Evolutionary conservation across 352 stramenopile genomes (phyloP).

Genomic region (Phytophthora fragariaefolia): DNA sequence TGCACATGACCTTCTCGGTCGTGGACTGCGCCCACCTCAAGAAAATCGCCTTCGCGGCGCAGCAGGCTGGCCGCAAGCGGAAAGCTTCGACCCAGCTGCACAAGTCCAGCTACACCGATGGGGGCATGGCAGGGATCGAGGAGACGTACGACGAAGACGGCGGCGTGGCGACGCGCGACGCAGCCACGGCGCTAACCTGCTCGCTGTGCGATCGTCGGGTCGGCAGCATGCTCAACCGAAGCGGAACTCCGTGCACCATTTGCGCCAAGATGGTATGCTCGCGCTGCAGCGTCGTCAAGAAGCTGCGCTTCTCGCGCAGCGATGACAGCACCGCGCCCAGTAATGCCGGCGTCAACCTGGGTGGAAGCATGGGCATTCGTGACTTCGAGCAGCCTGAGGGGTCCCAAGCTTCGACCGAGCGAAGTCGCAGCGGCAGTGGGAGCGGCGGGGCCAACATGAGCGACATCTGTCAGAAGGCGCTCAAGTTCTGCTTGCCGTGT

Average conservation of each 20-base stretch:
- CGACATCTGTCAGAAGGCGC: constrained; percentile 49
- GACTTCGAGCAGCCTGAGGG: constrained; percentile 35
- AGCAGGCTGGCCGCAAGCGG: constrained; percentile 44
- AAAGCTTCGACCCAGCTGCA: constrained; percentile 25
- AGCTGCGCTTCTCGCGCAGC: constrained; percentile 45
- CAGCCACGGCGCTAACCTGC: constrained; percentile 34
- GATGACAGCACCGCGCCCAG: constrained; percentile 22
- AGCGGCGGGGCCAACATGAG: constrained; percentile 32
- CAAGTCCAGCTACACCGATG: constrained; percentile 25
- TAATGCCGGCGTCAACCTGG: constrained; percentile 21
- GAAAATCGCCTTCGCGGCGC: constrained; percentile 60
- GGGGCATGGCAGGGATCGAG: constrained; percentile 44
- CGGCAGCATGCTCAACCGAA: constrained; percentile 42
- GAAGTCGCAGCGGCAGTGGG: constrained; percentile 34
- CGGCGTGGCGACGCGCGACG: constrained; percentile 7
- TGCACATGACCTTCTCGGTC: constrained; percentile 44
- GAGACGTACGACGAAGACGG: constrained; percentile 37
- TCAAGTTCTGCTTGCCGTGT: constrained; percentile 61
- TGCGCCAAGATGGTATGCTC: constrained; percentile 49
- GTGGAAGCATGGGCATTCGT: constrained; percentile 33
- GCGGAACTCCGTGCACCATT: constrained; percentile 38
- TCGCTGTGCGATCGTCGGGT: constrained; percentile 47
- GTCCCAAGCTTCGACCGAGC: constrained; percentile 35
- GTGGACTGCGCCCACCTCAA: constrained; percentile 65
- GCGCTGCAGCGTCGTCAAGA: constrained; percentile 58